A percentile compares a stretch with the other conserved stretches of the same genome.
These are phyloP conservation scores for Macrophomina pseudophaseolina DNA, from an alignment of 2,329 filamentous ascomycete genomes.

Conservation along the genomic window DNA sequence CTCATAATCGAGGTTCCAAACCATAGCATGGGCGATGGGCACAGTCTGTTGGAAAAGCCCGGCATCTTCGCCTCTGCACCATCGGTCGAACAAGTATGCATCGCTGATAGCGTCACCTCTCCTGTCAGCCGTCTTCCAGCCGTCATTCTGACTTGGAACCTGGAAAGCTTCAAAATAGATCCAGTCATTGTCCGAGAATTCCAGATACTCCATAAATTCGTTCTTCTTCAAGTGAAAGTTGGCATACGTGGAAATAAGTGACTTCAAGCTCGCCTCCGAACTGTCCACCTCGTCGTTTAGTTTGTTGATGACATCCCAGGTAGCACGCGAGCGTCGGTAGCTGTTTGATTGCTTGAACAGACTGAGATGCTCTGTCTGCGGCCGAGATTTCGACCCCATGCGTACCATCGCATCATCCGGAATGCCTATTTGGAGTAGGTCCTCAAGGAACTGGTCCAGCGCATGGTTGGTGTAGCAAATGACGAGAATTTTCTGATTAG, in stretches of 20 bases:
- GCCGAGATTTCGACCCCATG: constrained; percentile 62
- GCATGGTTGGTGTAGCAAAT: constrained; percentile 69
- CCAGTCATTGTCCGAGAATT: constrained; percentile 59
- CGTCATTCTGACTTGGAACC: constrained; percentile 53
- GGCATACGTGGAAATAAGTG: not conserved
- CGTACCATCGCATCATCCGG: constrained; percentile 58
- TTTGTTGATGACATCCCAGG: constrained; percentile 51
- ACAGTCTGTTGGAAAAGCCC: constrained; percentile 49
- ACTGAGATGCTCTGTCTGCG: constrained; percentile 54
- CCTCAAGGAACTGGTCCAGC: constrained; percentile 60
- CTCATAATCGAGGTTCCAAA: constrained; percentile 60
- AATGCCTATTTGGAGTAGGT: constrained; percentile 66
- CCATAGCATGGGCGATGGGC: constrained; percentile 31
- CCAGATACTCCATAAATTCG: constrained; percentile 52
- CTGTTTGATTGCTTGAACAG: constrained; percentile 48
- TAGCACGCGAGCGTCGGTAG: constrained; percentile 36
- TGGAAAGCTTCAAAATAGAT: constrained; percentile 63
- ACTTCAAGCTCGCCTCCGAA: constrained; percentile 31
- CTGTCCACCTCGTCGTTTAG: constrained; percentile 45
- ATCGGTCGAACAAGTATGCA: constrained; percentile 61
- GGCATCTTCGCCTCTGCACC: constrained; percentile 55
- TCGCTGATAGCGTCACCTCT: constrained; percentile 51
- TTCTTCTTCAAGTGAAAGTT: not conserved
- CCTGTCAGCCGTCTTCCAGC: constrained; percentile 54
- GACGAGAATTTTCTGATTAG: constrained; percentile 62